Conservation (phyloP, 2,329 filamentous ascomycete species). For the Tympanopsis confertula region DNA sequence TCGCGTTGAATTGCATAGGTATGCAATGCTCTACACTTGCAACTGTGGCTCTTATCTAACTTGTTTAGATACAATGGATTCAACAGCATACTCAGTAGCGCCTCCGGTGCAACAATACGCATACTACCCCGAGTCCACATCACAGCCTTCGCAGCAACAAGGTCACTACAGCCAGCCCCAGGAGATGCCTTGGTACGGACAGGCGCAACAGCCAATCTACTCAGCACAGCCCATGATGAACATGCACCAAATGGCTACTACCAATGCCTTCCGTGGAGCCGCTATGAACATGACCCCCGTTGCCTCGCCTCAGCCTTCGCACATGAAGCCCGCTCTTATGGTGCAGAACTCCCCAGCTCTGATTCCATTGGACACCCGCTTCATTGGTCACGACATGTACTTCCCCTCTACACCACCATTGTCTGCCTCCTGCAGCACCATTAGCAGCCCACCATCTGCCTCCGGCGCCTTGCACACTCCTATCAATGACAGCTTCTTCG, state of each 20-base stretch:
- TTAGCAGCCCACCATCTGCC: slow-evolving; percentile 74
- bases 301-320: slow-evolving; percentile 46
- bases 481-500: slow-evolving; percentile 62
- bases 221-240: neutral
- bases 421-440: slow-evolving; percentile 72
- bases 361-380: slow-evolving; percentile 39
- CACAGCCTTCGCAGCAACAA: too few species aligned
- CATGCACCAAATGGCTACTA: neutral
- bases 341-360: slow-evolving; percentile 34
- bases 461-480: slow-evolving; percentile 75
- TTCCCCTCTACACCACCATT: slow-evolving; percentile 80
- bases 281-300: slow-evolving; percentile 44
- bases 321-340: slow-evolving; percentile 48
- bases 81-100: too few species aligned
- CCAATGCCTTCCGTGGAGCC: neutral
- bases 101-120: too few species aligned
- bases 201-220: too few species aligned
- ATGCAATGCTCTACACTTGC: too few species aligned
- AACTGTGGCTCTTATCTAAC: too few species aligned
- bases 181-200: too few species aligned
- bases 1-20: too few species aligned
- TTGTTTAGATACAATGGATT: too few species aligned
- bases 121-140: too few species aligned
- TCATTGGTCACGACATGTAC: slow-evolving; percentile 51
- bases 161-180: too few species aligned